Percentiles rank a stretch among this genome's conserved stretches.
Conservation (phyloP, 23 red algal genomes). For the Gracilariopsis chorda region DNA sequence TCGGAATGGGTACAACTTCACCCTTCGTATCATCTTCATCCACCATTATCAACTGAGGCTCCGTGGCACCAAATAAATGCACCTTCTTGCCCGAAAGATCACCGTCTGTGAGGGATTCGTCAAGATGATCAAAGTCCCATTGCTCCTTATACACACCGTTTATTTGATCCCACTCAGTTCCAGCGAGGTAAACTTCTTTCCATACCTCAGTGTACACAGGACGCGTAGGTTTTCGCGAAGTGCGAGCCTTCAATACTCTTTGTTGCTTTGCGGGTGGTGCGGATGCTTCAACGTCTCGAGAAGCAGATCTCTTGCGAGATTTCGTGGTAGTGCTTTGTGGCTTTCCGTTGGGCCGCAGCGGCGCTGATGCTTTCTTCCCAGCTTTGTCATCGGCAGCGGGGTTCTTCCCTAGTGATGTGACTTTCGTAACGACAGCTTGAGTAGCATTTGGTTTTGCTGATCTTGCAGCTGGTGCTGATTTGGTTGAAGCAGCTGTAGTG, state of each 20-base stretch:
- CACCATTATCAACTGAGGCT: slow-evolving; percentile 76
- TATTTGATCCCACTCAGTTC: slow-evolving; percentile 98
- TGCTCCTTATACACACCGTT: slow-evolving; percentile 67
- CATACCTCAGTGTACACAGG: slow-evolving; percentile 74
- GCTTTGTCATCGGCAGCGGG: not conserved
- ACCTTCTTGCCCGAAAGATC: slow-evolving; percentile 30
- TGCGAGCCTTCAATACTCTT: not conserved
- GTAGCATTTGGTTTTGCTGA: not conserved
- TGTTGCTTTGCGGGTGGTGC: not conserved
- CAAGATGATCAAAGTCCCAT: slow-evolving; percentile 98
- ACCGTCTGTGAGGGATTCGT: slow-evolving; percentile 71
- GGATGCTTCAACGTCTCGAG: not conserved
- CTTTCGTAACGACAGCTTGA: not conserved
- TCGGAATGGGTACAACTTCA: slow-evolving; percentile 80
- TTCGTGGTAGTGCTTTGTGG: not conserved
- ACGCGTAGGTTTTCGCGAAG: not conserved
- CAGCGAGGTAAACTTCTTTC: slow-evolving; percentile 85
- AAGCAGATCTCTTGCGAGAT: not conserved
- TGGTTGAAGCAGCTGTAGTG: not conserved
- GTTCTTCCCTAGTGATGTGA: not conserved
- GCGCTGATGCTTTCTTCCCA: not conserved
- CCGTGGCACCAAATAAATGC: slow-evolving; percentile 92
- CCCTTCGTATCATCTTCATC: slow-evolving; percentile 51
- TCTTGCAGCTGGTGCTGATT: not conserved
- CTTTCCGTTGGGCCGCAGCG: not conserved